Evolutionary conservation across 2,329 filamentous ascomycete genomes (phyloP), one percentile per base, ranked within the genome.

Genomic region (Neopestalotiopsis sp.): DNA sequence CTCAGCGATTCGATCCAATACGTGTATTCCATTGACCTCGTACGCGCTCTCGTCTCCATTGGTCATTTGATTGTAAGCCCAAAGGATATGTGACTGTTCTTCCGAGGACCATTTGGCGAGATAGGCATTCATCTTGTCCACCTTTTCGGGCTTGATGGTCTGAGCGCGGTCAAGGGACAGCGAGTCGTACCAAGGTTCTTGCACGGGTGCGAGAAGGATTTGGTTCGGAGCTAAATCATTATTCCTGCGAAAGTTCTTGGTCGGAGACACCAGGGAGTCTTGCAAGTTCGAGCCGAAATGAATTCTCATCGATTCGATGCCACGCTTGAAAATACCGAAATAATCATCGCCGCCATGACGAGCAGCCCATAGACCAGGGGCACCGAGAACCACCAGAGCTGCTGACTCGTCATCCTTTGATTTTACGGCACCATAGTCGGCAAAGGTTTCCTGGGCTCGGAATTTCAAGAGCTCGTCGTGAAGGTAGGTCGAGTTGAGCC

Each of bases 361-460:
- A 38, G 87, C 86, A 74, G 88, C 83, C 85, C 85, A 89, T 28
- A 89, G 77, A 1, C 88, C 88, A 1, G 83, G 81, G 49, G 85
- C 82, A 2, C 88, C 88, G 40, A 89, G 73, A 2, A 90, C 73
- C 28, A 90, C 76, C 61, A 89, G 72, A 20, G 82, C 81, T 7
- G 86, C 80, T 24, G 80, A 77, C n/a, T 75, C 68, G 12, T 76
- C 73, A 20, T 71, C 69, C 20, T 72, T 74, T 24, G 73, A 70
- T 17, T 56, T 70, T 17, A 70, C 63, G 5, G 68, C 71, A n/a
- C 65, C 70, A 20, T 68, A 71, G n/a, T 73, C 69, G 61, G 71
- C 61, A 24, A 56, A 45, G 38, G 71, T 67, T 24, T 71, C 70
- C 20, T 71, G 63, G 65, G 71, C 70, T 38, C 74, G 76, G 71